Evolutionary conservation across 805 yeast species (phyloP).

Genomic region (Pichia nakasei): DNA sequence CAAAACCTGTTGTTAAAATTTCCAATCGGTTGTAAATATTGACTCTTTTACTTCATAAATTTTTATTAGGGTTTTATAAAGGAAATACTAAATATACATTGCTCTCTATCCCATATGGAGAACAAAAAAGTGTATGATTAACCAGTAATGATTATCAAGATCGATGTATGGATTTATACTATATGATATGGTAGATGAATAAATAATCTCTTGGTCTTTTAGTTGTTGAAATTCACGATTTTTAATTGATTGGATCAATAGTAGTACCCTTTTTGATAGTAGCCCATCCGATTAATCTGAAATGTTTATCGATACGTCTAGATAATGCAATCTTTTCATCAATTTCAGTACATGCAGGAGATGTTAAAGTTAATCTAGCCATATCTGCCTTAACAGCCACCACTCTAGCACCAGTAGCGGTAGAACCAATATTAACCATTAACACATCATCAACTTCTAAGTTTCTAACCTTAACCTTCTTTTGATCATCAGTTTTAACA

Average conservation of each 20-base stretch:
- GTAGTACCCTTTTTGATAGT: conserved; percentile 91
- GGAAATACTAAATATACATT: conserved; percentile 7
- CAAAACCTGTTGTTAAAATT: no score
- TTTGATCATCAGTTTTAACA: conserved; percentile 96
- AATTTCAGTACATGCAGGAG: conserved; percentile 98
- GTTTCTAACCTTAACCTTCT: conserved; percentile 93
- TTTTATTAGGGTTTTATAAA: neutral
- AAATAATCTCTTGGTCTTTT: no score
- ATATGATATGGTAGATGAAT: neutral
- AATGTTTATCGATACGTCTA: conserved; percentile 98
- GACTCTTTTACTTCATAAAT: neutral
- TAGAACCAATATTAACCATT: conserved; percentile 98
- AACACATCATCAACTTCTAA: conserved; percentile 89
- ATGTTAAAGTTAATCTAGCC: conserved; percentile 94
- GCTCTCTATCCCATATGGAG: conserved; percentile 3
- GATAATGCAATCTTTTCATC: conserved; percentile 98
- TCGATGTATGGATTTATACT: neutral
- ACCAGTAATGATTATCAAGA: neutral
- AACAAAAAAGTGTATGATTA: neutral
- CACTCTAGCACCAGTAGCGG: conserved; percentile 99
- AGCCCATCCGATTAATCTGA: conserved; percentile 99
- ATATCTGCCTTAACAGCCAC: conserved; percentile 97
- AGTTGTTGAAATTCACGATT: neutral
- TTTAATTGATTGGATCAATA: conserved; percentile 60
- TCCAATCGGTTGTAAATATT: no score